Evolutionary conservation across 148 eudicot species (phyloP), one percentile per base, ranked within the genome.

Genomic region (Camellia japonica): DNA sequence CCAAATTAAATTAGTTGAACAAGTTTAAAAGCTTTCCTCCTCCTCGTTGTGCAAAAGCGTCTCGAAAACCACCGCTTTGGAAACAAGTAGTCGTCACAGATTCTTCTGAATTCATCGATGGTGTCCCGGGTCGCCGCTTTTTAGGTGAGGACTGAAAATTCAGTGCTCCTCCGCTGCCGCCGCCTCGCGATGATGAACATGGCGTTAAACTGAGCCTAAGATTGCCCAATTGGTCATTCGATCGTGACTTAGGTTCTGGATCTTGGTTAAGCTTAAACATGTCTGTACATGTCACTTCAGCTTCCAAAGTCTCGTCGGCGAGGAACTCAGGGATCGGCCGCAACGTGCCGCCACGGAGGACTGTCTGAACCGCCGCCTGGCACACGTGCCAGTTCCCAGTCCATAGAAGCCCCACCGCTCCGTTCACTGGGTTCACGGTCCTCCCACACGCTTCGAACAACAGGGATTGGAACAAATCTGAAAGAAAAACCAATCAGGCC

Each of bases 351-450:
- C 97, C 97, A 8, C 88, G 87, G 46, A 93, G 89, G 73, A 93
- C 87, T 2, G 94, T 93, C 51, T 91, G 93, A 41, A 90, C 97
- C 54, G 95, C 92, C 18, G 87, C 84, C 70, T 90, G 91, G 64
- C 97, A 93, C 38, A 91, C 79, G 80, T 87, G 89, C 97, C 97
- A 91, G 81, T 93, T 93, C 3, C 97, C 97, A 1, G 89, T 84
- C 86, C 90, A 85, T 1, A 91, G 58, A 3, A 93, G 83, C 1
- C 95, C 95, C 3, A 91, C 95, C 38, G 93, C 95, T 38, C 95
- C 95, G 79, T 80, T 93, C 12, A 93, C 94, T 4, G 95, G 97
- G 68, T 89, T 93, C 20, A 93, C 94, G 3, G 97, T 93, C 7
- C 97, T 87, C 19, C 97, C 95, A 46, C 94, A 91, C 0, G 97